phyloP scores from a whole-genome alignment of 2,329 filamentous ascomycete genomes.

The Trichoderma atrobrunneum region DNA sequence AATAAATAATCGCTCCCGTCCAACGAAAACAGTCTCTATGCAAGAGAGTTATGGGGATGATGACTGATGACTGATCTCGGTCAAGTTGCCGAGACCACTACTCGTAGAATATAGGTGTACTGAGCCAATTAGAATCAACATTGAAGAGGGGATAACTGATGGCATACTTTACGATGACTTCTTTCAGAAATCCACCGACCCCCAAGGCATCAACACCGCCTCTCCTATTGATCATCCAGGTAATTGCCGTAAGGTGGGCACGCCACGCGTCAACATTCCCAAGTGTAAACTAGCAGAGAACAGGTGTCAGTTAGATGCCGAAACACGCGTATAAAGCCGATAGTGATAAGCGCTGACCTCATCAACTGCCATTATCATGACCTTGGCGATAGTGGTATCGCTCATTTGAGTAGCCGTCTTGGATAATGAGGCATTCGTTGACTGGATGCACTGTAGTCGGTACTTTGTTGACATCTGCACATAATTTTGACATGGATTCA shows the following conservation, averaged over 20 bases:
- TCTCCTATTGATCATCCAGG: neutral
- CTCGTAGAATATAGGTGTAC: neutral
- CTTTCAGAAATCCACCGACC: neutral
- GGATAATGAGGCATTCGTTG: neutral
- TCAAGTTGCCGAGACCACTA: rapidly evolving
- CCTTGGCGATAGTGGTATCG: neutral
- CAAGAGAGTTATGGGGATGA: no score
- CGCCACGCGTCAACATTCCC: neutral
- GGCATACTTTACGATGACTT: neutral
- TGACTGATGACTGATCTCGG: no score
- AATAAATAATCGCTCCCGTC: no score
- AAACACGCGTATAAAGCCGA: neutral
- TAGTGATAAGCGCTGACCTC: rapidly evolving
- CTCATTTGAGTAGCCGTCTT: neutral
- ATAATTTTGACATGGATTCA: neutral
- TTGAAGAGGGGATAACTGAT: neutral
- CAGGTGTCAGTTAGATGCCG: rapidly evolving
- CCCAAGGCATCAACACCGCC: neutral
- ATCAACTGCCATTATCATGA: neutral
- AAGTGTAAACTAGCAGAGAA: neutral
- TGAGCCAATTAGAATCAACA: rapidly evolving
- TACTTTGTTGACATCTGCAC: neutral
- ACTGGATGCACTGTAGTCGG: neutral
- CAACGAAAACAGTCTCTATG: no score
- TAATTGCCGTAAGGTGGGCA: neutral